phyloP scores from a whole-genome alignment of 345 rosid genomes.

The Ailanthus altissimus region DNA sequence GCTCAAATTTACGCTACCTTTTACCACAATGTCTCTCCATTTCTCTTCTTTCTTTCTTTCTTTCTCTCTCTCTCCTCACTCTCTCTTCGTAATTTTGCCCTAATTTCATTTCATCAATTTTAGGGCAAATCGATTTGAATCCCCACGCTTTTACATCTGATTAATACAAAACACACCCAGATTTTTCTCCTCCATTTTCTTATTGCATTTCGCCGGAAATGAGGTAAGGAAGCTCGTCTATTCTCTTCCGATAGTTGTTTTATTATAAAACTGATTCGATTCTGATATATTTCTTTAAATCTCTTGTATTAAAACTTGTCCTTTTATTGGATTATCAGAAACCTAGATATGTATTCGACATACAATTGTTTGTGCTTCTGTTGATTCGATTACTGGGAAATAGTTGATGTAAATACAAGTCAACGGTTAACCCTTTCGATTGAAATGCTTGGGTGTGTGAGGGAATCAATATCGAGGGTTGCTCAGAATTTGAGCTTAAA shows the following conservation, averaged over 20 bases:
- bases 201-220: neutral
- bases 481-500: neutral
- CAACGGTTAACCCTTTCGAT: neutral
- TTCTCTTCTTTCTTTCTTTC: neutral
- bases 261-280: neutral
- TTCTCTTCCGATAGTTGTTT: neutral
- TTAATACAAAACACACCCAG: neutral
- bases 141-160: constrained; percentile 9
- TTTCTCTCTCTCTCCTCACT: no score
- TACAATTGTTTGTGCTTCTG: neutral
- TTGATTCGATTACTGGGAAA: neutral
- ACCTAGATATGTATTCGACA: neutral
- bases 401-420: neutral
- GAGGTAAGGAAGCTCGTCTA: constrained; percentile 2
- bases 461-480: neutral
- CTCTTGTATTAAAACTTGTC: neutral
- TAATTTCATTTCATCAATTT: neutral
- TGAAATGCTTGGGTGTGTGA: neutral
- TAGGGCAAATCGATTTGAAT: constrained; percentile 23
- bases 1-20: constrained; percentile 9
- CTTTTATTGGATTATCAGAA: neutral
- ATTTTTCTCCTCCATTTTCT: constrained; percentile 5
- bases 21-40: constrained; percentile 23
- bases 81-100: constrained; percentile 10
- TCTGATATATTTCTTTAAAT: neutral